Conservation (phyloP, 2,329 filamentous ascomycete species). For the Thielaviopsis populi region DNA sequence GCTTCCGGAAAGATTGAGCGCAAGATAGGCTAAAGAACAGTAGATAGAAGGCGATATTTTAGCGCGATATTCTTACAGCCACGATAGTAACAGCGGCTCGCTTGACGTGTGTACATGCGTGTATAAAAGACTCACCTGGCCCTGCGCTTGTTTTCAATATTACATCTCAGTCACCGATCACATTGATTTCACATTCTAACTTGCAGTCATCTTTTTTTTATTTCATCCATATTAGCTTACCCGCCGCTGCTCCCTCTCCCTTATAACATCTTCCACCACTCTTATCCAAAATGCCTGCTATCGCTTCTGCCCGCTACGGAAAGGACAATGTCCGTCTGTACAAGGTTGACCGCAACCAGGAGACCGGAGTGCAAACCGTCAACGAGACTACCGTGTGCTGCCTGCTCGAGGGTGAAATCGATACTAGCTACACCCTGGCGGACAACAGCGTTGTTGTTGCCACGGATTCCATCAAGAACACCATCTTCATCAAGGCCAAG, state of each 20-base stretch:
- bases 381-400: constrained; percentile 92
- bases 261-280: background rate
- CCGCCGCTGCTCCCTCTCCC: no score
- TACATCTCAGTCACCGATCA: background rate
- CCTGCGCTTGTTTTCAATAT: background rate
- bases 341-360: constrained; percentile 74
- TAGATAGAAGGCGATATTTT: background rate
- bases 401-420: constrained; percentile 83
- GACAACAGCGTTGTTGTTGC: constrained; percentile 94
- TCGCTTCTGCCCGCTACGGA: constrained; percentile 59
- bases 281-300: constrained; percentile 33
- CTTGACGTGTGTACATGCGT: background rate
- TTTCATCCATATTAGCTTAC: background rate
- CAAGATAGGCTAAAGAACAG: background rate
- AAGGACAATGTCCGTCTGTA: constrained; percentile 98
- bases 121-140: background rate
- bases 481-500: constrained; percentile 87
- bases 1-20: background rate
- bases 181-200: background rate
- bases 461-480: constrained; percentile 98
- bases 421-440: constrained; percentile 73
- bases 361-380: constrained; percentile 66
- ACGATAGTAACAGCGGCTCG: background rate
- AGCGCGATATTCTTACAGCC: background rate
- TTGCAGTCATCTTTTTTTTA: background rate